Base-by-base conservation (phyloP, 768 basidiomycete species). In the Hypholoma sublateritium region DNA sequence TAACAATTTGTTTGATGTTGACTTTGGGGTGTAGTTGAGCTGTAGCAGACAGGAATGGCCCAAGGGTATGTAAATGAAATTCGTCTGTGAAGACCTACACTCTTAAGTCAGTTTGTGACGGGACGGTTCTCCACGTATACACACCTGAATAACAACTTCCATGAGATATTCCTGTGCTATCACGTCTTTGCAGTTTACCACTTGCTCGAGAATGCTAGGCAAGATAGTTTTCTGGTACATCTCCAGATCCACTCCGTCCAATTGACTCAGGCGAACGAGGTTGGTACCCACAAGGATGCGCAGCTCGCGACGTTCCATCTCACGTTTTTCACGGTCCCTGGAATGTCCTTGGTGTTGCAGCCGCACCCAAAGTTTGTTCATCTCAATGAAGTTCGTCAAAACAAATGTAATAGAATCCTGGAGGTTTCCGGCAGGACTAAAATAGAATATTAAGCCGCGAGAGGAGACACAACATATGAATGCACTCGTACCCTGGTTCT, bases 291-390 rank as follows among this genome's bases (percentile, higher is more conserved):
- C 97, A 28, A 98, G 80, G 58, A 98, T 98, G 4, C 97, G 87
- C 52, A 99, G 76, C 63, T 99, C 97, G 58, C 89, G 86, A 28
- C 97, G 88, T 69, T 99, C 97, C 79, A 96, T 78, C 71, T 98
- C 97, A 51, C 97, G 90, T 72, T 97, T 97, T 70, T 99, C 97
- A 52, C 95, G 86, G 70, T 99, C 97, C 46, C 94, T 85, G 1
- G 95, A 97, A 67, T 98, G 95, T 0, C 96, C 97, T 67, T 96
- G 93, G 67, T 99, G 97, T 71, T 98, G 97, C 11, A 98, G 80
- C 39, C 97, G 91, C 2, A 99, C 96, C 97, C 97, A 98, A 21
- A 98, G 87, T 70, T 98, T 99, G 82, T 98, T 98, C 96, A 98
- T 99, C 69, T 99, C 97, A 69, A 99, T 93, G 67, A 99, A 98